phyloP scores from a whole-genome alignment of 2,329 filamentous ascomycete species.

The Ceratocystiopsis brevicomis region DNA sequence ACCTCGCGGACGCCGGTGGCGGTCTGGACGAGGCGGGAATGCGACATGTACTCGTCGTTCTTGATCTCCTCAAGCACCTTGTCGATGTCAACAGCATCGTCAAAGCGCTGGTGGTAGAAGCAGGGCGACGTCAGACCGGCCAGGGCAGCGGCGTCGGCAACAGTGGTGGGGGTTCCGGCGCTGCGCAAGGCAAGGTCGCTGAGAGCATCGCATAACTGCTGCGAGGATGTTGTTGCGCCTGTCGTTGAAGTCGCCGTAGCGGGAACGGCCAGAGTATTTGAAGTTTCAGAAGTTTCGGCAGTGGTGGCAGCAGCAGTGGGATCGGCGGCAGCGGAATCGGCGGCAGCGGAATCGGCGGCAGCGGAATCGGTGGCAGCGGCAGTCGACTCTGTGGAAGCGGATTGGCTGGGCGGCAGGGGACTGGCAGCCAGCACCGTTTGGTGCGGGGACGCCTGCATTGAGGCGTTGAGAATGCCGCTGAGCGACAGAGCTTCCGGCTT shows the following conservation, averaged over 20 bases:
- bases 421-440: conserved; percentile 12
- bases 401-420: conserved; percentile 7
- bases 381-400: conserved; percentile 13
- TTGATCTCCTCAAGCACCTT: conserved; percentile 90
- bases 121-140: conserved; percentile 74
- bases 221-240: conserved; percentile 28
- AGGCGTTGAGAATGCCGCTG: conserved; percentile 36
- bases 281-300: not conserved
- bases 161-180: conserved; percentile 21
- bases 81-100: conserved; percentile 86
- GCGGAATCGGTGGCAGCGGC: not conserved
- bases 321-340: conserved; percentile 8
- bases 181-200: conserved; percentile 28
- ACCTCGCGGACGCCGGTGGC: conserved; percentile 90
- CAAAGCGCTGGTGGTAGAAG: conserved; percentile 95
- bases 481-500: conserved; percentile 46
- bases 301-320: conserved; percentile 8
- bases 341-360: not conserved
- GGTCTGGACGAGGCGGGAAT: conserved; percentile 85
- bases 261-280: not conserved
- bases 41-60: conserved; percentile 74
- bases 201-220: conserved; percentile 44
- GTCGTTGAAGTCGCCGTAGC: not conserved
- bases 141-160: conserved; percentile 22
- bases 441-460: conserved; percentile 1